phyloP scores from a whole-genome alignment of 2,329 filamentous ascomycete species.

The Phoma sp. region DNA sequence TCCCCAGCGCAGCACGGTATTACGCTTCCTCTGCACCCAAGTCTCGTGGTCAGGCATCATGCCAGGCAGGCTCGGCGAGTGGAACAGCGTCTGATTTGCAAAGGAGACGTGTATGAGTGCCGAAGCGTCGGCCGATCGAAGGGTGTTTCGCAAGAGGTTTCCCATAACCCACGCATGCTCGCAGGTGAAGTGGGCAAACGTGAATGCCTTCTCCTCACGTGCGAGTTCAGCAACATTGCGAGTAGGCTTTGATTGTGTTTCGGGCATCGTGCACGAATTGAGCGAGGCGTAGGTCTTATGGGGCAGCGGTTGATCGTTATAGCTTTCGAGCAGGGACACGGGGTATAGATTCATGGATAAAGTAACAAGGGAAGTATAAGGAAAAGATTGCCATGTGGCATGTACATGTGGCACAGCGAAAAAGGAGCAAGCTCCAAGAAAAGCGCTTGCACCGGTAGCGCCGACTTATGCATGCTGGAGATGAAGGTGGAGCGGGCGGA shows the following conservation, averaged over 20 bases:
- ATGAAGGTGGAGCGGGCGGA: constrained; percentile 14
- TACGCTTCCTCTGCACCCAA: constrained; percentile 69
- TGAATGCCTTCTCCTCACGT: constrained; percentile 51
- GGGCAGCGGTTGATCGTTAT: background rate
- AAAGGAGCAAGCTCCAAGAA: constrained; percentile 8
- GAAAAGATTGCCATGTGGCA: constrained; percentile 5
- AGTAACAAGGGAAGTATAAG: background rate
- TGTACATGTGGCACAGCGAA: constrained; percentile 7
- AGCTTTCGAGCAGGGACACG: constrained; percentile 8
- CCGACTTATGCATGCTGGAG: constrained; percentile 11
- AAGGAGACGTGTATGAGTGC: constrained; percentile 70
- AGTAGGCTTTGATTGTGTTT: constrained; percentile 41
- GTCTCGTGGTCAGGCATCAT: constrained; percentile 73
- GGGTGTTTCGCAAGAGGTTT: constrained; percentile 67
- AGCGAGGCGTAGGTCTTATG: constrained; percentile 5
- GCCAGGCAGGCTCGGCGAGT: constrained; percentile 70
- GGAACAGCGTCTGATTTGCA: constrained; percentile 72
- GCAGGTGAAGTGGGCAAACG: constrained; percentile 65
- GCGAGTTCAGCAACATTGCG: constrained; percentile 50
- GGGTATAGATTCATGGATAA: constrained; percentile 14
- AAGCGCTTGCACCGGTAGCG: constrained; percentile 6
- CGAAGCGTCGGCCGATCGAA: constrained; percentile 61
- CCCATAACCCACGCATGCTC: constrained; percentile 71
- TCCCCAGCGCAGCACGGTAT: constrained; percentile 74
- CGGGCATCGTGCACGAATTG: constrained; percentile 17